Percentiles rank a stretch among this genome's conserved stretches.
Conservation (phyloP, 192 early-diverging fungal species). For the Gryganskiella cystojenkinii region DNA sequence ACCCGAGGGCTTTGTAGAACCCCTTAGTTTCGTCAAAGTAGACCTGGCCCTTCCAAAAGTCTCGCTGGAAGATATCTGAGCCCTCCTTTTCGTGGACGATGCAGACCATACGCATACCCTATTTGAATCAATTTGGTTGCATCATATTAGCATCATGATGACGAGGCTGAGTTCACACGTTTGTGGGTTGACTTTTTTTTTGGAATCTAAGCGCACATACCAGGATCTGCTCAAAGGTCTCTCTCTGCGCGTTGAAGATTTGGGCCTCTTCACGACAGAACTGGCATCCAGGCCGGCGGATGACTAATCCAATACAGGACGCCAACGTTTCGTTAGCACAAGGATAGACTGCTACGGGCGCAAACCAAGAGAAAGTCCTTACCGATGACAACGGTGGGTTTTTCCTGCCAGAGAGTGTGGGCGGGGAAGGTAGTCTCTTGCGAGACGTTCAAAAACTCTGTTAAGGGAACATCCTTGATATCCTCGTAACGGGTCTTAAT, state of each 20-base stretch:
- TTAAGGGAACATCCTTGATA: constrained; percentile 23
- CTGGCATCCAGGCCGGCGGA: constrained; percentile 62
- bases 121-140: background rate
- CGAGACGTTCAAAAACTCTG: constrained; percentile 24
- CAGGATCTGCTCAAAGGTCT: constrained; percentile 44
- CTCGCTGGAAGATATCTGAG: constrained; percentile 51
- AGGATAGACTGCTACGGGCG: too few species aligned
- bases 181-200: background rate
- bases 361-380: too few species aligned
- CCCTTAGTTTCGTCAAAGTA: constrained; percentile 53
- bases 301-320: constrained; percentile 13
- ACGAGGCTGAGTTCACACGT: background rate
- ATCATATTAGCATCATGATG: background rate
- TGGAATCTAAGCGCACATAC: constrained; percentile 6
- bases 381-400: constrained; percentile 43
- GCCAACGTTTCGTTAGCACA: too few species aligned
- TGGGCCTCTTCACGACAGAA: constrained; percentile 60
- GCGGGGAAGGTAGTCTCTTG: constrained; percentile 7
- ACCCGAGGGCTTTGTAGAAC: constrained; percentile 58
- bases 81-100: constrained; percentile 59
- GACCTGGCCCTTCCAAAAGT: constrained; percentile 57
- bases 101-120: constrained; percentile 60
- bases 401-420: constrained; percentile 34
- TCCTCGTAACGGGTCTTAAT: constrained; percentile 22
- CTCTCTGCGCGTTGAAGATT: constrained; percentile 34